These are phyloP conservation scores for Trichoderma asperellum DNA, from an alignment of 2,329 filamentous ascomycete genomes.

Conservation along the genomic window DNA sequence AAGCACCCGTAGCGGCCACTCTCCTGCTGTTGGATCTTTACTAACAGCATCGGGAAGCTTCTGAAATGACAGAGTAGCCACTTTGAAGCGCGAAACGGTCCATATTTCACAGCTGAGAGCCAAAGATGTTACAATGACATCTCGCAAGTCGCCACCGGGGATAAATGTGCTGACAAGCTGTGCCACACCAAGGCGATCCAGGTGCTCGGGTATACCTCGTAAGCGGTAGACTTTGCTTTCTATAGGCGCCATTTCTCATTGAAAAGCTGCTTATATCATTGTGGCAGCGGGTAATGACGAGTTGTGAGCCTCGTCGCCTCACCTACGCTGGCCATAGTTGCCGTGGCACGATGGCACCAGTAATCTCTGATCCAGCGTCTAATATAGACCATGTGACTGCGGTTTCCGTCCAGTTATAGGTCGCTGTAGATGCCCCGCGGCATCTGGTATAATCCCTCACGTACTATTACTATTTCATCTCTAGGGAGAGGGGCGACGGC, in stretches of 20 bases:
- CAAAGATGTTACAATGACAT: constrained; percentile 7
- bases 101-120: neutral
- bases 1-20: neutral
- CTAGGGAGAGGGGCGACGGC: neutral
- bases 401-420: neutral
- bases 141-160: neutral
- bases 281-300: neutral
- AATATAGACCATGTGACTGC: neutral
- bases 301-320: neutral
- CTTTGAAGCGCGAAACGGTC: neutral
- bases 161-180: neutral
- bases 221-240: constrained; percentile 12
- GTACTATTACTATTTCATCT: neutral
- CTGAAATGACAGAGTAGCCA: neutral
- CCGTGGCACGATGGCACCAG: neutral
- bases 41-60: neutral
- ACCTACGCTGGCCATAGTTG: neutral
- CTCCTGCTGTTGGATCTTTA: neutral
- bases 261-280: neutral
- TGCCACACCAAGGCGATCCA: constrained; percentile 1
- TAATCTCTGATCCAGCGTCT: neutral
- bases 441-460: neutral
- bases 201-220: neutral
- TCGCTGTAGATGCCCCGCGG: neutral
- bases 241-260: neutral